These are phyloP conservation scores for Lepidium africanum DNA, from an alignment of 345 rosid genomes.

Conservation along the genomic window DNA sequence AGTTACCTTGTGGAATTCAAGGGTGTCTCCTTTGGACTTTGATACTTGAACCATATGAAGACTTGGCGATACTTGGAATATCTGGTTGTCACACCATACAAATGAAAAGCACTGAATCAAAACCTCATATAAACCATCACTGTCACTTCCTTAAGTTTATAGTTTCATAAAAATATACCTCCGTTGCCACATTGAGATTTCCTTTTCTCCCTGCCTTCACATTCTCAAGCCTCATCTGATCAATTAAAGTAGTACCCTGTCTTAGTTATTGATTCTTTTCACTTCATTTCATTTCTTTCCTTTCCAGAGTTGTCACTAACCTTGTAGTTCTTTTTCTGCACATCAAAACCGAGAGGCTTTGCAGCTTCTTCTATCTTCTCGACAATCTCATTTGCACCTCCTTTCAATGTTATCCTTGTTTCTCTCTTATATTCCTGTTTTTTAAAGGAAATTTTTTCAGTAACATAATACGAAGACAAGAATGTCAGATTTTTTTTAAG, in stretches of 20 bases:
- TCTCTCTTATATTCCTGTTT: slow-evolving; percentile 76
- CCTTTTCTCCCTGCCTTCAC: slow-evolving; percentile 92
- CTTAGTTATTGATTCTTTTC: background rate
- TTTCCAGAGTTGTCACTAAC: slow-evolving; percentile 22
- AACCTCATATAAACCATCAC: background rate
- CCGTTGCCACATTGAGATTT: slow-evolving; percentile 77
- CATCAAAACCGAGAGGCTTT: slow-evolving; percentile 89
- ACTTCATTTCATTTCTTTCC: background rate
- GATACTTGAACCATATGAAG: slow-evolving; percentile 92
- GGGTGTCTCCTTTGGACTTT: slow-evolving; percentile 93
- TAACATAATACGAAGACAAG: background rate
- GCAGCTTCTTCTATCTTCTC: slow-evolving; percentile 84
- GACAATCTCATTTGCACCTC: slow-evolving; percentile 81
- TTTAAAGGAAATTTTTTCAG: background rate
- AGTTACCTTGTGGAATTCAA: slow-evolving; percentile 83
- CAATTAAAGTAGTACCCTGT: background rate
- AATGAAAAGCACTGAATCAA: background rate
- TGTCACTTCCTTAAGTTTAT: background rate
- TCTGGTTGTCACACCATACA: slow-evolving; percentile 32
- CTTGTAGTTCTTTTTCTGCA: slow-evolving; percentile 91
- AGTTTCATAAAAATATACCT: slow-evolving; percentile 38
- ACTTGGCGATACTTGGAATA: slow-evolving; percentile 94
- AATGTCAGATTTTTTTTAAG: background rate
- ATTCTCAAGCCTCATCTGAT: slow-evolving; percentile 86
- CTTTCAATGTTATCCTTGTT: slow-evolving; percentile 74